phyloP scores from a whole-genome alignment of 2,329 filamentous ascomycete species.

The Davidsoniella eucalypti region DNA sequence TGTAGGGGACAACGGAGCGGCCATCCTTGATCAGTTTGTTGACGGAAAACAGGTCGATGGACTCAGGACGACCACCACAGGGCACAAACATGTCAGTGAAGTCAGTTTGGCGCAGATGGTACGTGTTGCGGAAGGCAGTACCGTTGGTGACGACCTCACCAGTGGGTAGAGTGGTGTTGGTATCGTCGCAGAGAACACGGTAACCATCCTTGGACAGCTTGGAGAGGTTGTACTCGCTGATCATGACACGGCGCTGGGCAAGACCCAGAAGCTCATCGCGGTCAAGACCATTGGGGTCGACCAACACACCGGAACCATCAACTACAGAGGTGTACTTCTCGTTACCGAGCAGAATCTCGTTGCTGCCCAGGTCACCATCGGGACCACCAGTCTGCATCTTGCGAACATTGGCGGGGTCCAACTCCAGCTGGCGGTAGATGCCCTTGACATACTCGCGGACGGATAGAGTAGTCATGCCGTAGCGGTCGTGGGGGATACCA shows the following conservation, averaged over 20 bases:
- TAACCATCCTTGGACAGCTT: conserved; percentile 84
- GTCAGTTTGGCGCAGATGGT: conserved; percentile 67
- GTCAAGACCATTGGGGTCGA: conserved; percentile 81
- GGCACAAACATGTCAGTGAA: conserved; percentile 83
- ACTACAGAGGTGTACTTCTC: conserved; percentile 93
- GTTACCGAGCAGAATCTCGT: conserved; percentile 89
- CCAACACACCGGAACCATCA: conserved; percentile 89
- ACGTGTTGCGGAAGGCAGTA: conserved; percentile 92
- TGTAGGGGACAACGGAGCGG: conserved; percentile 77
- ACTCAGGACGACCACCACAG: conserved; percentile 90
- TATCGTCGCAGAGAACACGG: conserved; percentile 82
- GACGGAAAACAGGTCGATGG: conserved; percentile 80
- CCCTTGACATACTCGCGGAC: conserved; percentile 92
- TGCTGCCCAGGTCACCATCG: conserved; percentile 90
- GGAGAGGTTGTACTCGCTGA: conserved; percentile 64
- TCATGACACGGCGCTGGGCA: conserved; percentile 77
- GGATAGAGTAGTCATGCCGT: conserved; percentile 95
- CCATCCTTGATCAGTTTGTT: conserved; percentile 79
- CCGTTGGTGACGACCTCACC: conserved; percentile 84
- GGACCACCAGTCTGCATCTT: conserved; percentile 98
- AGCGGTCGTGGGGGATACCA: conserved; percentile 87
- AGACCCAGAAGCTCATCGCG: conserved; percentile 68
- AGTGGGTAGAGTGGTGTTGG: conserved; percentile 67
- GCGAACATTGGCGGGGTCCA: conserved; percentile 67
- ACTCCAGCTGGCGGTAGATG: conserved; percentile 88